Percentiles rank a stretch among this genome's conserved stretches.
These are phyloP conservation scores for Asterochloris erici DNA, from an alignment of 139 green algal genomes.

Conservation along the genomic window DNA sequence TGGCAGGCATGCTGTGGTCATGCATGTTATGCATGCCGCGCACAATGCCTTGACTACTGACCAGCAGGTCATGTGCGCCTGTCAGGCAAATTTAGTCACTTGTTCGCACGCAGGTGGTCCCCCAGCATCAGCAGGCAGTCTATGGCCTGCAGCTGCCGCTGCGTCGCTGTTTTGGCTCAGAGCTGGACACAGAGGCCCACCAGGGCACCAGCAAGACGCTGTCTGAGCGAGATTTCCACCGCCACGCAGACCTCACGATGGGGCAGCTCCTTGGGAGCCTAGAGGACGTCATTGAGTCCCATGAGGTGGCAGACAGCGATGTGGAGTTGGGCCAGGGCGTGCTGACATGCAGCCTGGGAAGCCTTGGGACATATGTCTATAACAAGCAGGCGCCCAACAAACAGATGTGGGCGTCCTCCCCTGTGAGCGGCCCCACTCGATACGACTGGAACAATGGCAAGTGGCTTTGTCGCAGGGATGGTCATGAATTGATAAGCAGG, in stretches of 20 bases:
- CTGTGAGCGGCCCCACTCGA: constrained; percentile 64
- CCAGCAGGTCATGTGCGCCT: too few species aligned
- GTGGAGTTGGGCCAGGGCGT: constrained; percentile 61
- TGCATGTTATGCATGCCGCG: too few species aligned
- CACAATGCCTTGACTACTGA: too few species aligned
- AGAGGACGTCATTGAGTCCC: constrained; percentile 60
- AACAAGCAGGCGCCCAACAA: constrained; percentile 98
- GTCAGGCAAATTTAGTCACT: too few species aligned
- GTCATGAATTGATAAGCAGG: constrained; percentile 55
- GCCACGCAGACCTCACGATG: constrained; percentile 48
- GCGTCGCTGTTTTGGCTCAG: background rate
- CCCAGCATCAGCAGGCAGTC: too few species aligned
- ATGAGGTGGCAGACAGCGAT: constrained; percentile 31
- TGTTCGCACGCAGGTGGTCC: too few species aligned
- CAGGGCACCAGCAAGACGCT: constrained; percentile 5
- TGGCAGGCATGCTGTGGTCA: too few species aligned
- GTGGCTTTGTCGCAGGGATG: constrained; percentile 77
- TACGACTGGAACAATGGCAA: constrained; percentile 51
- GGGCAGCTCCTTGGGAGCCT: constrained; percentile 58
- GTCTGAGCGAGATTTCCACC: constrained; percentile 54
- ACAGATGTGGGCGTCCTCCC: constrained; percentile 96
- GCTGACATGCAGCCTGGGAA: constrained; percentile 73
- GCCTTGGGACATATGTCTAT: constrained; percentile 89
- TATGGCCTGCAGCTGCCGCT: too few species aligned
- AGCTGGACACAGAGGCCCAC: constrained; percentile 4